Conservation (phyloP, 169 alveolate species). For the Eimeria sp. region DNA sequence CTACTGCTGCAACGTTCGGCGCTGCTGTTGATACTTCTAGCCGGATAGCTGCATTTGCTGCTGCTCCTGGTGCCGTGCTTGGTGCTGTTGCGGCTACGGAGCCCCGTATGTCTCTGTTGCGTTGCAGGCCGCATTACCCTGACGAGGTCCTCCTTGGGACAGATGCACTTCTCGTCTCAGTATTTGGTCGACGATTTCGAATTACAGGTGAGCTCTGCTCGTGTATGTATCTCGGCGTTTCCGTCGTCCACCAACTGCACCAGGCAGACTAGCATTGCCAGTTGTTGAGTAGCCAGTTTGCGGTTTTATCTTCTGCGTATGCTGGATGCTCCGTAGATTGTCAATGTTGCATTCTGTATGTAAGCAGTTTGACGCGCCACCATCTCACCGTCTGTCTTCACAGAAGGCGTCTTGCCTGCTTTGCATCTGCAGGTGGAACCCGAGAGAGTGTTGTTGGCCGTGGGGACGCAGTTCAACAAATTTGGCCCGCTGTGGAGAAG, state of each 20-base stretch:
- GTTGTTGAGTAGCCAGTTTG: not conserved
- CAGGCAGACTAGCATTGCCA: not conserved
- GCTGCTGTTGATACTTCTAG: not conserved
- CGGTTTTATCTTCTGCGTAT: not conserved
- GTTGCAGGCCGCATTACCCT: conserved; percentile 42
- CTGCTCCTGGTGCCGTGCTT: not conserved
- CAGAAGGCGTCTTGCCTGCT: not conserved
- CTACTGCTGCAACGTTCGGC: not conserved
- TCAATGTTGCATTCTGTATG: not conserved
- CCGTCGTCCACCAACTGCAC: not conserved
- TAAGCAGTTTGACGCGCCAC: not conserved
- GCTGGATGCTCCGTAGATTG: not conserved
- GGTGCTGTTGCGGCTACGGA: not conserved
- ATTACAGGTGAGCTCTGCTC: conserved; percentile 30
- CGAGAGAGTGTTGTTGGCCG: conserved; percentile 16
- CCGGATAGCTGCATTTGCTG: not conserved
- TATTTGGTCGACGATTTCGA: conserved; percentile 31
- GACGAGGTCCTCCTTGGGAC: conserved; percentile 33
- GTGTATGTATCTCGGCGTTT: not conserved
- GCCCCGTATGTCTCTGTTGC: not conserved
- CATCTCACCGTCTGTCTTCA: not conserved
- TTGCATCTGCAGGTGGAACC: conserved; percentile 34
- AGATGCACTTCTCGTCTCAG: conserved; percentile 12
- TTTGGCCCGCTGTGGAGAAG: conserved; percentile 14
- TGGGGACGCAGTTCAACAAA: not conserved